Evolutionary conservation across 2,329 filamentous ascomycete genomes (phyloP), one percentile per base, ranked within the genome.

Genomic region (Cadophora luteo-olivacea): DNA sequence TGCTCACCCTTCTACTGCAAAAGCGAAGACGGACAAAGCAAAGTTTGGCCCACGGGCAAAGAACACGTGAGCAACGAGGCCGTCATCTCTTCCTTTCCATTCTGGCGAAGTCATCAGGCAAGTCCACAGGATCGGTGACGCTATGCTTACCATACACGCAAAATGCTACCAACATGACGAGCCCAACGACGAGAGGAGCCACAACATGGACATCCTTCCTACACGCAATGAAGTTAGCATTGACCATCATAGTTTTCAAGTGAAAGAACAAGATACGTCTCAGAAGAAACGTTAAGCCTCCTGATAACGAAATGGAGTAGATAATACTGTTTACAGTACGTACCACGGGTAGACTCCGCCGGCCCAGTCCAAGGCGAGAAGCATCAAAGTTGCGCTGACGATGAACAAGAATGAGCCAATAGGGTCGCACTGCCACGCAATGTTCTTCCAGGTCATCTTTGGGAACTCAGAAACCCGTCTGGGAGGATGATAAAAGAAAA

Each of bases 51-150:
- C 84, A 1, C 79, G 77, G 36, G 77, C 78, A 77, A 87, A 87
- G 79, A 87, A 87, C 45, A 86, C 81, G 72, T 87, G 85, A 0
- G 85, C 84, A 0, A 87, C 79, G 9, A 87, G 82, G 4, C 85
- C 86, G 69, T 87, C 85, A 8, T 77, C 72, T 66, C 85, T 78
- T 1, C 84, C 85, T 72, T 84, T 86, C 85, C 85, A 87, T 77
- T 87, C 85, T 86, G 70, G 24, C 24, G 24, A 65, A 70, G 80
- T 41, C 36, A 25, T 60, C 19, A 60, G 55, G 2, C 33, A 41
- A 24, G 7, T 11, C n/a, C 33, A 60, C 22, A 25, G 14, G 1
- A 41, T 25, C 8, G 19, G 11, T 24, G 4, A 19, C 3, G 6
- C 19, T 14, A 9, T 16, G 79, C 81, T 79, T 81, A 11, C 69